A percentile compares a stretch with the other conserved stretches of the same genome.
These are phyloP conservation scores for Diaporthe sp. DNA, from an alignment of 2,329 filamentous ascomycete species.

Conservation along the genomic window DNA sequence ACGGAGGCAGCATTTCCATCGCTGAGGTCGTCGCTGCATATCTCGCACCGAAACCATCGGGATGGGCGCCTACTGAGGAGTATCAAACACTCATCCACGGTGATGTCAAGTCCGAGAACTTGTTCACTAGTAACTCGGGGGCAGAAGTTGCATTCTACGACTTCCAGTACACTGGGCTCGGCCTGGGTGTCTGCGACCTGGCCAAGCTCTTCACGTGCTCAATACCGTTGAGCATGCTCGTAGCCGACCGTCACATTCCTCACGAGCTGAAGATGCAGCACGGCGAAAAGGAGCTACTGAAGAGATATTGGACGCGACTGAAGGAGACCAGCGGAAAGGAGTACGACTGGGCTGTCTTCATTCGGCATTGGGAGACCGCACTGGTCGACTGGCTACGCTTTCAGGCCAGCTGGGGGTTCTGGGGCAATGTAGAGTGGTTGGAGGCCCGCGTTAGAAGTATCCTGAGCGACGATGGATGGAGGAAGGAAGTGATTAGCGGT, in stretches of 20 bases:
- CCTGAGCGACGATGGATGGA: slow-evolving; percentile 58
- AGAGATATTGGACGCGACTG: slow-evolving; percentile 61
- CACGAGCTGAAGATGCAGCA: slow-evolving; percentile 61
- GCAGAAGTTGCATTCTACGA: slow-evolving; percentile 74
- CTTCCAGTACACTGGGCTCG: slow-evolving; percentile 77
- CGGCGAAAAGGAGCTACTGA: slow-evolving; percentile 66
- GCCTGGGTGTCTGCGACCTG: slow-evolving; percentile 75
- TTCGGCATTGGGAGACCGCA: slow-evolving; percentile 75
- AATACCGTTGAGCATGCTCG: slow-evolving; percentile 68
- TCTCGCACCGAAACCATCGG: slow-evolving; percentile 57
- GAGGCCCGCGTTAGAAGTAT: slow-evolving; percentile 67
- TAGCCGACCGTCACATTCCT: slow-evolving; percentile 43
- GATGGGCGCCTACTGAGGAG: slow-evolving; percentile 49
- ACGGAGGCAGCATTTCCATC: slow-evolving; percentile 39
- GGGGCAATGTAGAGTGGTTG: slow-evolving; percentile 72
- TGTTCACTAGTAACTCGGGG: slow-evolving; percentile 68
- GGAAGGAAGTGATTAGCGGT: not conserved
- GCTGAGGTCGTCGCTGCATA: slow-evolving; percentile 68
- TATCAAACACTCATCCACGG: slow-evolving; percentile 74
- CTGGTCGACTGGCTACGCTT: slow-evolving; percentile 77
- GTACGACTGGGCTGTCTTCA: slow-evolving; percentile 69
- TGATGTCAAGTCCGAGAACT: slow-evolving; percentile 78
- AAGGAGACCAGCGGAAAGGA: slow-evolving; percentile 48
- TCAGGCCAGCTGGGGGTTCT: slow-evolving; percentile 73
- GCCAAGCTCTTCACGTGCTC: slow-evolving; percentile 79